Conservation (phyloP, 2,329 filamentous ascomycete species). For the Gaeumannomyces tritici region DNA sequence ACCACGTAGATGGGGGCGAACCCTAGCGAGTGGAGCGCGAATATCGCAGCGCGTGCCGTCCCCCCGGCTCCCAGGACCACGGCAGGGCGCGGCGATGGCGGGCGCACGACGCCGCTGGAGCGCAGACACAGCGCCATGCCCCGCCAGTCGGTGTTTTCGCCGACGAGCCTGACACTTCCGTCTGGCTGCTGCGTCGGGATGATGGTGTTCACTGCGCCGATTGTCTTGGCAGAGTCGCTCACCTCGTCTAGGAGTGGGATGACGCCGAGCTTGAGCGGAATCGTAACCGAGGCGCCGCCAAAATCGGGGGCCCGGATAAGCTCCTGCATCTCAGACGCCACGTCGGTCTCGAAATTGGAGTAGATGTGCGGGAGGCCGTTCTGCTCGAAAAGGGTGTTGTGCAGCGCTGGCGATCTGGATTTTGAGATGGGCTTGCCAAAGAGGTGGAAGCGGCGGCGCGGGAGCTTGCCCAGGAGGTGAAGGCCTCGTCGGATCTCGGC, state of each 20-base stretch:
- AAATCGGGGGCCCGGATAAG: slow-evolving; percentile 66
- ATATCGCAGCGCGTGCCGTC: slow-evolving; percentile 85
- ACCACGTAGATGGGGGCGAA: slow-evolving; percentile 82
- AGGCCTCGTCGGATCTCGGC: slow-evolving; percentile 76
- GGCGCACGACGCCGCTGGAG: slow-evolving; percentile 49
- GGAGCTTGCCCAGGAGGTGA: slow-evolving; percentile 68
- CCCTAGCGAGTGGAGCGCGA: slow-evolving; percentile 72
- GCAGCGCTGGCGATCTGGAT: slow-evolving; percentile 79
- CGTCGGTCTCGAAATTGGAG: slow-evolving; percentile 62
- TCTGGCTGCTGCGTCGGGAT: slow-evolving; percentile 42
- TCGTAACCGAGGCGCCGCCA: slow-evolving; percentile 90
- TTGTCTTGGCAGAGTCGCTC: slow-evolving; percentile 66
- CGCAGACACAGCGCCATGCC: slow-evolving; percentile 79
- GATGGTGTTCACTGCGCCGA: slow-evolving; percentile 93
- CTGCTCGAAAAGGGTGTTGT: slow-evolving; percentile 73
- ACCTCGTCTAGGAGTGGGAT: slow-evolving; percentile 73
- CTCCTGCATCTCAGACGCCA: slow-evolving; percentile 47
- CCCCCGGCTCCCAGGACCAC: slow-evolving; percentile 88
- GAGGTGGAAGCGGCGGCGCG: slow-evolving; percentile 69
- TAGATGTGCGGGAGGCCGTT: slow-evolving; percentile 83
- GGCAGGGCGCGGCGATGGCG: slow-evolving; percentile 37
- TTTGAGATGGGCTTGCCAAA: slow-evolving; percentile 78
- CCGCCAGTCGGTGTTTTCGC: slow-evolving; percentile 93
- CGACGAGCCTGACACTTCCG: slow-evolving; percentile 48
- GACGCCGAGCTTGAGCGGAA: slow-evolving; percentile 86